Evolutionary conservation across 768 basidiomycete species (phyloP).

Genomic region (Termitomyces sp.): DNA sequence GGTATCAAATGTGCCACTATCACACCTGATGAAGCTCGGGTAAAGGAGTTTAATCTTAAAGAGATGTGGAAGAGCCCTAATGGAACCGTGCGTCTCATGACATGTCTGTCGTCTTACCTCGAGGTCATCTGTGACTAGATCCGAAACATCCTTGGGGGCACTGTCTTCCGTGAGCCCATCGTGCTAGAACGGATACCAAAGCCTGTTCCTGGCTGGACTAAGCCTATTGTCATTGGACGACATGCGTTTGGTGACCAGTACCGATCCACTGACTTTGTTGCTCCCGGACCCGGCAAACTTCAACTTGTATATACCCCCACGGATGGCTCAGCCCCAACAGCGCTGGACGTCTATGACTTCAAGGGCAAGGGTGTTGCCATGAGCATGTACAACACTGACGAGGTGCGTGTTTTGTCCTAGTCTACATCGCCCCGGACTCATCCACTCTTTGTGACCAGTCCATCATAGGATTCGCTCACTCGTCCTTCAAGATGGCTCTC

Average conservation of each 20-base stretch:
- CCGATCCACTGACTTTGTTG: constrained; percentile 89
- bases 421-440: neutral
- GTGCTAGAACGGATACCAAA: constrained; percentile 86
- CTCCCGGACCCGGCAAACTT: constrained; percentile 88
- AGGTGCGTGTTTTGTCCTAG: constrained; percentile 36
- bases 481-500: constrained; percentile 95
- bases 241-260: constrained; percentile 99
- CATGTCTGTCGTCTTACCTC: neutral
- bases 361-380: constrained; percentile 89
- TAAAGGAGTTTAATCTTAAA: constrained; percentile 96
- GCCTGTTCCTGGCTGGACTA: constrained; percentile 94
- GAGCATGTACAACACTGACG: constrained; percentile 98
- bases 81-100: constrained; percentile 62
- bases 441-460: constrained; percentile 39
- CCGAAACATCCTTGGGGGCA: constrained; percentile 96
- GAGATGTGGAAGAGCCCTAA: constrained; percentile 99
- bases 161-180: constrained; percentile 98
- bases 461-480: constrained; percentile 92
- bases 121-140: constrained; percentile 43
- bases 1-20: constrained; percentile 99
- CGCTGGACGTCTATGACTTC: constrained; percentile 89
- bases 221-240: constrained; percentile 94
- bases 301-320: constrained; percentile 86
- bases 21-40: constrained; percentile 95
- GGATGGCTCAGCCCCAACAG: constrained; percentile 61